Percentiles rank a stretch among this genome's conserved stretches.
Evolutionary conservation across 345 rosid genomes (phyloP).

Genomic region (Cardamine chenopodiifolia): DNA sequence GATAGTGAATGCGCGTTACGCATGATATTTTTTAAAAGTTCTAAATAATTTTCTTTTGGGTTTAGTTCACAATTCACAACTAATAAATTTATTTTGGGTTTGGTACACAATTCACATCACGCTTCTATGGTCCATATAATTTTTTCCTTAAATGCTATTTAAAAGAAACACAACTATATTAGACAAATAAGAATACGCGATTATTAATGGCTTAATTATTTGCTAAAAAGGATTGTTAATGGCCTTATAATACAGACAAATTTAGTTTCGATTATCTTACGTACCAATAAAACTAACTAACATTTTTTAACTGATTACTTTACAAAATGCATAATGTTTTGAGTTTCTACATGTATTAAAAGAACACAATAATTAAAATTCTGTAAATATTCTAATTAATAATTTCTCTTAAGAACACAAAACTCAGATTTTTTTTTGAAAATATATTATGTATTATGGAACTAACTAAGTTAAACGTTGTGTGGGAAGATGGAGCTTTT

Average conservation of each 20-base stretch:
- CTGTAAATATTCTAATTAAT: neutral
- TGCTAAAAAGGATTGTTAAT: neutral
- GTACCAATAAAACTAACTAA: neutral
- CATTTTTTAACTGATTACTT: neutral
- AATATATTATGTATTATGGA: neutral
- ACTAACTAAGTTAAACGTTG: neutral
- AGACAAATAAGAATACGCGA: neutral
- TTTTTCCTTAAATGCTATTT: neutral
- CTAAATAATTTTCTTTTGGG: neutral
- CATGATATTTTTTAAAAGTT: neutral
- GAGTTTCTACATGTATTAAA: neutral
- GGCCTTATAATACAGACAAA: neutral
- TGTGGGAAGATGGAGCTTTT: too few relatives aligned
- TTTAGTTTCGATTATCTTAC: neutral
- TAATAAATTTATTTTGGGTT: neutral
- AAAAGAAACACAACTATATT: conserved; percentile 4
- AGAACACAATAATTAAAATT: neutral
- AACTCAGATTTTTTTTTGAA: neutral
- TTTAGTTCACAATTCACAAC: neutral
- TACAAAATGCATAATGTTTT: neutral
- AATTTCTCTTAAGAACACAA: neutral
- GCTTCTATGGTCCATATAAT: conserved; percentile 26
- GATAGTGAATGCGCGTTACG: conserved; percentile 28
- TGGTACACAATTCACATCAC: conserved; percentile 28
- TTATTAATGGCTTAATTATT: neutral